phyloP scores from a whole-genome alignment of 1,139 yeast genomes.

The Kodamaea alishanica region DNA sequence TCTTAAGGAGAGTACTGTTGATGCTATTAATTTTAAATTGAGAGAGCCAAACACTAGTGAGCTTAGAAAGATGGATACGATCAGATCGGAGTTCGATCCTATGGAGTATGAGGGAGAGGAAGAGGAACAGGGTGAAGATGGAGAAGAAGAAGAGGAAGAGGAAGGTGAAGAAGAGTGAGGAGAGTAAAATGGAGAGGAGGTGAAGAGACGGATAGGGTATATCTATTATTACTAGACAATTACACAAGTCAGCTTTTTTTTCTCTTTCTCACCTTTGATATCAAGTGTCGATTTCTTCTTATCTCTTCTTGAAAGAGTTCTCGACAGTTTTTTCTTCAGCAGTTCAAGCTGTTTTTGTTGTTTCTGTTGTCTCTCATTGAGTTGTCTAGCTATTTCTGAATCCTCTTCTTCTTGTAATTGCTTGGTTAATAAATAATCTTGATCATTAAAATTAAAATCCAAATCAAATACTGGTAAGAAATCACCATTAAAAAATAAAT shows the following conservation, averaged over 20 bases:
- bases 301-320: neutral
- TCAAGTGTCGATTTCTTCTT: neutral
- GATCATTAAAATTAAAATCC: conserved; percentile 15
- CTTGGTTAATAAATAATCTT: conserved; percentile 47
- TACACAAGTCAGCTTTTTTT: conserved; percentile 1
- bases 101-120: conserved; percentile 62
- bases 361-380: conserved; percentile 31
- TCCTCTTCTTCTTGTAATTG: conserved; percentile 65
- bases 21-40: conserved; percentile 55
- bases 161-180: no score
- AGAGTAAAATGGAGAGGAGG: no score
- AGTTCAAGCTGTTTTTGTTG: neutral
- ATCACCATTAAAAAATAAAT: conserved; percentile 60
- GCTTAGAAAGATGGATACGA: conserved; percentile 60
- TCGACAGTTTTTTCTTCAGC: neutral
- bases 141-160: conserved; percentile 14
- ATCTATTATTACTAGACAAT: conserved; percentile 1
- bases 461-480: conserved; percentile 45
- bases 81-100: conserved; percentile 72
- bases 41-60: conserved; percentile 76
- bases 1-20: conserved; percentile 49
- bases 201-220: no score
- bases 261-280: no score
- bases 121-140: conserved; percentile 34
- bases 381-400: conserved; percentile 43